Evolutionary conservation across 1,284 basidiomycete genomes (phyloP), one percentile per base, ranked within the genome.

Genomic region (Pascua guehoae): DNA sequence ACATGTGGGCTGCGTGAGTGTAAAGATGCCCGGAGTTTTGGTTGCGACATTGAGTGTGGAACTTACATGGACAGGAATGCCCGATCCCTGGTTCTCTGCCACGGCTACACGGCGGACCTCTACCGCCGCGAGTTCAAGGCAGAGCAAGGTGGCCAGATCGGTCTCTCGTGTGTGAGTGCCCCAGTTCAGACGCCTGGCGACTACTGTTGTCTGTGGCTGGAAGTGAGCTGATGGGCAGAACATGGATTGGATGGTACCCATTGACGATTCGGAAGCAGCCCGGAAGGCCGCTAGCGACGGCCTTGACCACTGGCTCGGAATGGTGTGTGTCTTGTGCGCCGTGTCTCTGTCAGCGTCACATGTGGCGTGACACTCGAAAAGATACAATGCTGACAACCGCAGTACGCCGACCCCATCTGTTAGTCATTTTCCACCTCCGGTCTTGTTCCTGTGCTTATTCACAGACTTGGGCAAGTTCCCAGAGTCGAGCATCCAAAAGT

Each of bases 321-420:
- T 63, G 24, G 24, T 32, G 7, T 32, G 24, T 32, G 24, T 32
- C 3, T 32, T 32, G 24, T 32, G n/a, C n/a, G n/a, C n/a, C n/a
- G n/a, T n/a, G 24, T 4, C 24, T 32, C 24, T 32, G 24, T 32
- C 24, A 4, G 24, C 24, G 24, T 32, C 24, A 32, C 24, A 32
- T 7, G 24, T 32, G 7, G 24, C 24, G 24, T 7, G 24, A 7
- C 7, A 32, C 7, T 32, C 24, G 7, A 32, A 7, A 32, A 7
- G 24, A 32, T 32, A 4, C 24, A 7, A 32, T 32, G 24, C 24
- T 32, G 24, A 32, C 24, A 32, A 32, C 7, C 24, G 40, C 47
- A 49, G 47, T 69, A 59, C 49, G 66, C 67, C 12, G 67, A 69
- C 47, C 67, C 67, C 1, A 56, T 69, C 47, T 69, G 63, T 66